Conservation (phyloP, 306 rosid genomes). For the Citrullus amarus region DNA sequence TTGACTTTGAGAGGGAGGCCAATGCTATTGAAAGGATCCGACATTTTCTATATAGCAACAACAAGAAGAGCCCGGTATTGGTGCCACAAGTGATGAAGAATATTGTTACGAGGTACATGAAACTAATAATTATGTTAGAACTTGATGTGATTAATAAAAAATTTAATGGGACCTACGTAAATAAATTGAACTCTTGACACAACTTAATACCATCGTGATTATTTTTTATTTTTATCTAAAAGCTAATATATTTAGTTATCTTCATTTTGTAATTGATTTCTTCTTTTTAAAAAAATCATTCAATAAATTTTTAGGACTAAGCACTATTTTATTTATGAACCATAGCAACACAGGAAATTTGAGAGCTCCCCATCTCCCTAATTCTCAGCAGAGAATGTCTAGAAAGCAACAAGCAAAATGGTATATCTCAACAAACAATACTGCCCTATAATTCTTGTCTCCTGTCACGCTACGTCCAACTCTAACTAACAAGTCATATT, state of each 20-base stretch:
- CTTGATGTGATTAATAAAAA: not conserved
- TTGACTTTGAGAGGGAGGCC: slow-evolving; percentile 89
- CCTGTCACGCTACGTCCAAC: too few species aligned
- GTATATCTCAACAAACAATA: too few species aligned
- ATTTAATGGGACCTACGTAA: not conserved
- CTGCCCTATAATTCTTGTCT: too few species aligned
- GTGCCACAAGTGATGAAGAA: slow-evolving; percentile 58
- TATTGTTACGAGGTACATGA: slow-evolving; percentile 61
- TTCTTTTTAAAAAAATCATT: not conserved
- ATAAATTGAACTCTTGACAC: not conserved
- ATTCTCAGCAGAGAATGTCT: not conserved
- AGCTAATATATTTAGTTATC: not conserved
- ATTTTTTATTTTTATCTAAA: not conserved
- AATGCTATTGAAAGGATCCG: slow-evolving; percentile 65
- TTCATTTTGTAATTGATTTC: not conserved
- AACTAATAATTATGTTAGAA: not conserved
- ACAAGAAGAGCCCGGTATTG: slow-evolving; percentile 66
- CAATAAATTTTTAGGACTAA: not conserved
- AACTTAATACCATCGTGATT: not conserved
- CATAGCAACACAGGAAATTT: not conserved
- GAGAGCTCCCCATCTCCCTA: not conserved
- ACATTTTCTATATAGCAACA: slow-evolving; percentile 46
- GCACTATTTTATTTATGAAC: not conserved
- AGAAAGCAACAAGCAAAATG: not conserved
- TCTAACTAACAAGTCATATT: too few species aligned